Conservation (phyloP, 108 stramenopile genomes). For the Seminavis robusta region DNA sequence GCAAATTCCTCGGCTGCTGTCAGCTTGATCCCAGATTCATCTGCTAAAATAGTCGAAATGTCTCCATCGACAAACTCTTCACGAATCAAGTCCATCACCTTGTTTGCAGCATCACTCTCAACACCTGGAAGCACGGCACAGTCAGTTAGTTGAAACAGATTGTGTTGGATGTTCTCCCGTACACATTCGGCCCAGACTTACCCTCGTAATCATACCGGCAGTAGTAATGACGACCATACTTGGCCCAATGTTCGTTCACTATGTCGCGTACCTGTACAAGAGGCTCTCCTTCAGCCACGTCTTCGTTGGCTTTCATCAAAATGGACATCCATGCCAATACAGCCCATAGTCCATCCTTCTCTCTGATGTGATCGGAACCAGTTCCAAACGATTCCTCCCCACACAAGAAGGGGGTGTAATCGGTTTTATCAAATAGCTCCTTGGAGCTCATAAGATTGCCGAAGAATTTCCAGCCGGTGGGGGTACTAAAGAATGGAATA, state of each 20-base stretch:
- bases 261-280: conserved; percentile 89
- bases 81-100: conserved; percentile 86
- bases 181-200: conserved; percentile 35
- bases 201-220: conserved; percentile 99
- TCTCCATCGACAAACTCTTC: conserved; percentile 58
- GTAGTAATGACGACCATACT: conserved; percentile 98
- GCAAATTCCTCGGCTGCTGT: conserved; percentile 63
- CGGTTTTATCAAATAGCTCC: conserved; percentile 75
- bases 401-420: conserved; percentile 97
- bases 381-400: conserved; percentile 99
- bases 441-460: conserved; percentile 98
- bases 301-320: conserved; percentile 89
- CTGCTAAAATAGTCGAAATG: conserved; percentile 24
- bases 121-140: conserved; percentile 62
- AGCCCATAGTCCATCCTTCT: conserved; percentile 99
- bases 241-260: conserved; percentile 90
- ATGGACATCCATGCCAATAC: conserved; percentile 98
- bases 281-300: conserved; percentile 32
- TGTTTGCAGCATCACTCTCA: conserved; percentile 79
- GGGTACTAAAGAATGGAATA: conserved; percentile 92
- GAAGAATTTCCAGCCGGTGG: conserved; percentile 99
- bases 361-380: conserved; percentile 96
- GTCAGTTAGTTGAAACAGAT: too few species aligned
- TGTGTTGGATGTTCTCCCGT: too few species aligned
- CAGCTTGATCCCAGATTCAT: conserved; percentile 63